phyloP scores from a whole-genome alignment of 176 grass and related monocot genomes.

The Puya raimondii region DNA sequence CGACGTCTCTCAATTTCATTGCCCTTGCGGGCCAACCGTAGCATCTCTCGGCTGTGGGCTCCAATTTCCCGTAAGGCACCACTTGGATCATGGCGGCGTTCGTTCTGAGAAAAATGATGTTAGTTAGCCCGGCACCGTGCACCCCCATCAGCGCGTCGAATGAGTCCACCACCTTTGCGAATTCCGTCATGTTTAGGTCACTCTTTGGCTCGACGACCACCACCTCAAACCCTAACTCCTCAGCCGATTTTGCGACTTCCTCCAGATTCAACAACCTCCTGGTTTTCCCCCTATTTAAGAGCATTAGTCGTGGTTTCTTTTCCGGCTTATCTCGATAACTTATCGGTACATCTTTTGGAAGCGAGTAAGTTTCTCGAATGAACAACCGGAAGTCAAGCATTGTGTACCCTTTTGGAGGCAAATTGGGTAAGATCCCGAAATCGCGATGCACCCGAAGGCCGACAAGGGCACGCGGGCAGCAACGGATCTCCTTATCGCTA shows the following conservation, averaged over 20 bases:
- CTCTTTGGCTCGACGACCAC: no score
- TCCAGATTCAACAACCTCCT: slow-evolving; percentile 37
- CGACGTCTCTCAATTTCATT: no score
- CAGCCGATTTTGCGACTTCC: slow-evolving; percentile 1
- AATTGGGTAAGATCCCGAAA: slow-evolving; percentile 35
- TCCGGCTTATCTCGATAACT: slow-evolving; percentile 24
- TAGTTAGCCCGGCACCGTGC: no score
- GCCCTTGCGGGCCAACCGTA: no score
- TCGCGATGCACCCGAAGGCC: slow-evolving; percentile 58
- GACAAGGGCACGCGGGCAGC: slow-evolving; percentile 51
- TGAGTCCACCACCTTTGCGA: no score
- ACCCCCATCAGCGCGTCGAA: no score
- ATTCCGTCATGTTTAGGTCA: no score
- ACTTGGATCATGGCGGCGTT: no score
- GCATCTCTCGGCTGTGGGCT: no score
- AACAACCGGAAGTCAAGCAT: slow-evolving; percentile 60
- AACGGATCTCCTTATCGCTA: slow-evolving; percentile 34
- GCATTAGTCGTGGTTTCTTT: slow-evolving; percentile 59
- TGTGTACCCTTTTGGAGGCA: slow-evolving; percentile 38
- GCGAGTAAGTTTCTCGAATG: slow-evolving; percentile 36
- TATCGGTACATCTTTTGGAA: slow-evolving; percentile 16
- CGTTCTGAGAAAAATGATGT: no score
- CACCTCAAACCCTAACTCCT: no score
- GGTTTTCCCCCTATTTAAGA: slow-evolving; percentile 43
- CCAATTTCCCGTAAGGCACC: no score